Conservation (phyloP, 1,284 basidiomycete species). For the Coriolopsis trogii region DNA sequence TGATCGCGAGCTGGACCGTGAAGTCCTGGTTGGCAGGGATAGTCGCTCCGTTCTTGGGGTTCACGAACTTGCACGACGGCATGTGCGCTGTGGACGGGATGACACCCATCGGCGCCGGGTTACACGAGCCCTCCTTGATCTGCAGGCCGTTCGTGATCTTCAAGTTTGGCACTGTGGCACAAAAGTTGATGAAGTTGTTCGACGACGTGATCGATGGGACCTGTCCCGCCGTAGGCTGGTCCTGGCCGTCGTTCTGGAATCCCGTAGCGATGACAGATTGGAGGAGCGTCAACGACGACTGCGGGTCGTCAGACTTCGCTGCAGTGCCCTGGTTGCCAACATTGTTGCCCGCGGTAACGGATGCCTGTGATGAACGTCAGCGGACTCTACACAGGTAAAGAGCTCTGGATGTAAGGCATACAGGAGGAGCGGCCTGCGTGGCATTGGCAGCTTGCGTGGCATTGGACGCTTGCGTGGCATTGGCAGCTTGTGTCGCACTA, state of each 20-base stretch:
- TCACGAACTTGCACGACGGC: conserved; percentile 61
- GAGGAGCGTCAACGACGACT: conserved; percentile 35
- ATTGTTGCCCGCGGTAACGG: conserved; percentile 16
- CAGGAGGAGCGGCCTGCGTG: too few relatives aligned
- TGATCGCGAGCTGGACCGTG: conserved; percentile 58
- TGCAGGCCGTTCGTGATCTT: conserved; percentile 50
- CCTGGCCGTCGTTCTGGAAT: conserved; percentile 42
- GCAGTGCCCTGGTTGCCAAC: neutral
- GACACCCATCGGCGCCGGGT: conserved; percentile 62
- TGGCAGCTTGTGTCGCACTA: too few relatives aligned
- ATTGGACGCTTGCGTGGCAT: too few relatives aligned
- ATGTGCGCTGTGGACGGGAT: conserved; percentile 60
- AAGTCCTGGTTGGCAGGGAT: conserved; percentile 57
- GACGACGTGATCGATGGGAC: conserved; percentile 46
- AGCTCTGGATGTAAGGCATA: too few relatives aligned
- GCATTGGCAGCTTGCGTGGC: too few relatives aligned
- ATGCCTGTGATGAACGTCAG: conserved; percentile 2
- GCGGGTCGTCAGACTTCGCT: conserved; percentile 25
- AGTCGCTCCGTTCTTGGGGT: conserved; percentile 55
- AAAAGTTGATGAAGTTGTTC: conserved; percentile 64
- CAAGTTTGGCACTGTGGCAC: conserved; percentile 33
- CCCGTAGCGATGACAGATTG: conserved; percentile 31
- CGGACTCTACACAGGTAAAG: too few relatives aligned
- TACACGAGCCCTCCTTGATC: conserved; percentile 59
- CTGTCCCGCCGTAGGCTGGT: conserved; percentile 45